phyloP scores from a whole-genome alignment of 176 grass and related monocot genomes.

The Aegilops umbellulata region DNA sequence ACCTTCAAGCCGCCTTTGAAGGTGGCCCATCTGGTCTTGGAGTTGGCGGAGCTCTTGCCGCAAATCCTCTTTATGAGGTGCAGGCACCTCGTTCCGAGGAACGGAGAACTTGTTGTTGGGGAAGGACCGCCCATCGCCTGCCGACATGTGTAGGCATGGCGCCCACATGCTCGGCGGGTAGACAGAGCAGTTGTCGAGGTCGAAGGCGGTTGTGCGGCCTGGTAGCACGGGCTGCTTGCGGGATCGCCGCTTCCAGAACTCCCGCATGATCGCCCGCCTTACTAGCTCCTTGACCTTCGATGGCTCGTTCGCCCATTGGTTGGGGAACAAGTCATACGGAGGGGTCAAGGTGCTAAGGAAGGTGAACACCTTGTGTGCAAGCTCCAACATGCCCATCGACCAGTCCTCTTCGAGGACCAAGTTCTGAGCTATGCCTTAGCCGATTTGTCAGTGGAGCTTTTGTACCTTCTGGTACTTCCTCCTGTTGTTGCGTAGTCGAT shows the following conservation, averaged over 20 bases:
- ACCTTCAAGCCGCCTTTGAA: not conserved
- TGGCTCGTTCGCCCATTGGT: not conserved
- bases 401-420: not conserved
- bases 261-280: not conserved
- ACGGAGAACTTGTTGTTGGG: not conserved
- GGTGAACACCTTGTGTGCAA: not conserved
- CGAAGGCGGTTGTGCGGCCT: not conserved
- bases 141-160: not conserved
- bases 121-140: not conserved
- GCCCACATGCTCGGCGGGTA: not conserved
- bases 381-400: not conserved
- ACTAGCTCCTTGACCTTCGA: not conserved
- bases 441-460: not conserved
- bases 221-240: not conserved
- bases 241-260: not conserved
- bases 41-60: not conserved
- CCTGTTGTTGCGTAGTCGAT: not conserved
- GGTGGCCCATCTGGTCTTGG: not conserved
- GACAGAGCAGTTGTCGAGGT: not conserved
- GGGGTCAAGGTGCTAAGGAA: not conserved
- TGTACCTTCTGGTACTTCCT: constrained; percentile 5
- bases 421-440: not conserved
- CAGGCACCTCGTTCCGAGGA: not conserved
- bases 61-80: not conserved
- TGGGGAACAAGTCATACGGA: not conserved